Conservation (phyloP, 805 yeast species). For the Grigorovia yakushimaensis region DNA sequence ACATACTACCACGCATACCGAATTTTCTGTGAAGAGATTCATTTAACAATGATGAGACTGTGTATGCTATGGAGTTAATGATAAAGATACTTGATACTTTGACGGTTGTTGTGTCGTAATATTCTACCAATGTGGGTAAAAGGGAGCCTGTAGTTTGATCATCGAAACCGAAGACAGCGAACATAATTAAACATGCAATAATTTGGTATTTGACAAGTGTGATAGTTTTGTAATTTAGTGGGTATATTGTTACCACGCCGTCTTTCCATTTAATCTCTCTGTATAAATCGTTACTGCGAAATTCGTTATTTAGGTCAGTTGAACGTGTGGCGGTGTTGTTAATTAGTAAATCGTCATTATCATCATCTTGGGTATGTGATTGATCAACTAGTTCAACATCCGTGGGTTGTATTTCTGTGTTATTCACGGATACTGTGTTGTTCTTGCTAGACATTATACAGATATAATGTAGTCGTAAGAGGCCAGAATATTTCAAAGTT, state of each 20-base stretch:
- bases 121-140: constrained; percentile 23
- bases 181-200: constrained; percentile 20
- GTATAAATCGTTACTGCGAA: background rate
- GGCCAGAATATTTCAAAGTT: too few species aligned
- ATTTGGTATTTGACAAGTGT: constrained; percentile 22
- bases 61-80: constrained; percentile 24
- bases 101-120: constrained; percentile 20
- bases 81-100: constrained; percentile 25
- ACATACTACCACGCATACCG: constrained; percentile 26
- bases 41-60: constrained; percentile 22
- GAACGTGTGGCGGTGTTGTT: too few species aligned
- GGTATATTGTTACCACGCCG: constrained; percentile 16
- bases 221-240: constrained; percentile 19
- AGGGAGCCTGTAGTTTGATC: constrained; percentile 29
- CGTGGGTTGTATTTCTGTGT: too few species aligned
- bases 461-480: too few species aligned
- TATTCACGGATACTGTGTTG: too few species aligned
- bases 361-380: too few species aligned
- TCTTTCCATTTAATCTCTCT: constrained; percentile 18
- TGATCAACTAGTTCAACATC: too few species aligned
- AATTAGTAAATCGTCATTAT: too few species aligned
- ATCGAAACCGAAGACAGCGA: constrained; percentile 26
- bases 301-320: background rate
- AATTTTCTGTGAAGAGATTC: constrained; percentile 19
- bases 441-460: too few species aligned